Evolutionary conservation across 2,329 filamentous ascomycete genomes (phyloP).

Genomic region (Lachnellula suecica): DNA sequence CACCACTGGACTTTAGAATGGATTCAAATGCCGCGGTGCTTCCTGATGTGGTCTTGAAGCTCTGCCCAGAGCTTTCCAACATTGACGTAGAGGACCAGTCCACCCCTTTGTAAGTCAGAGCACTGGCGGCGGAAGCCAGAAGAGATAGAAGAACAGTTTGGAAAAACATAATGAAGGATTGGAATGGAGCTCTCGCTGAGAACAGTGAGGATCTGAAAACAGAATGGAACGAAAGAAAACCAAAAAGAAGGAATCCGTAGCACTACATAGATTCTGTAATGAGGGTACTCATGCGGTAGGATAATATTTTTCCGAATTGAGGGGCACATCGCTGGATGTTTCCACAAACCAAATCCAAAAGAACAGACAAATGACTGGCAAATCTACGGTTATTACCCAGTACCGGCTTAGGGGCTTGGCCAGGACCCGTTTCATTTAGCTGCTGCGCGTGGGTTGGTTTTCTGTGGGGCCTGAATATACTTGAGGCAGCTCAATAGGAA

Average conservation of each 20-base stretch:
- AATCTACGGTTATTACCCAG: too few relatives aligned
- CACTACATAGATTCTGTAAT: too few relatives aligned
- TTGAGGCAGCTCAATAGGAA: too few relatives aligned
- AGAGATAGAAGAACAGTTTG: constrained; percentile 4
- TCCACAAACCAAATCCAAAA: not conserved
- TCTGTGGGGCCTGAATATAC: too few relatives aligned
- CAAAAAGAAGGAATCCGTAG: too few relatives aligned
- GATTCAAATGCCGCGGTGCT: constrained; percentile 55
- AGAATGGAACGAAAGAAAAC: too few relatives aligned
- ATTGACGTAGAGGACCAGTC: constrained; percentile 69
- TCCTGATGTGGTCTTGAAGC: constrained; percentile 58
- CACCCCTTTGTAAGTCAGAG: constrained; percentile 63
- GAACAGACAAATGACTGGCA: not conserved
- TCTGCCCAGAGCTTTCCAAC: constrained; percentile 59
- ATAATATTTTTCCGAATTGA: not conserved
- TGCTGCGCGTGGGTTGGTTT: too few relatives aligned
- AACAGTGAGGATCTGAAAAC: too few relatives aligned
- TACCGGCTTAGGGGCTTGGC: not conserved
- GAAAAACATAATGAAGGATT: constrained; percentile 7
- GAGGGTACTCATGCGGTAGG: too few relatives aligned
- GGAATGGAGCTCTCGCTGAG: too few relatives aligned
- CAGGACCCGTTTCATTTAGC: too few relatives aligned
- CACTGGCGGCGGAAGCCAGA: constrained; percentile 8
- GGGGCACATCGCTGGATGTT: not conserved
- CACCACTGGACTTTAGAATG: constrained; percentile 60